These are phyloP conservation scores for Colletotrichum agaves DNA, from an alignment of 2,329 filamentous ascomycete genomes.

Conservation along the genomic window DNA sequence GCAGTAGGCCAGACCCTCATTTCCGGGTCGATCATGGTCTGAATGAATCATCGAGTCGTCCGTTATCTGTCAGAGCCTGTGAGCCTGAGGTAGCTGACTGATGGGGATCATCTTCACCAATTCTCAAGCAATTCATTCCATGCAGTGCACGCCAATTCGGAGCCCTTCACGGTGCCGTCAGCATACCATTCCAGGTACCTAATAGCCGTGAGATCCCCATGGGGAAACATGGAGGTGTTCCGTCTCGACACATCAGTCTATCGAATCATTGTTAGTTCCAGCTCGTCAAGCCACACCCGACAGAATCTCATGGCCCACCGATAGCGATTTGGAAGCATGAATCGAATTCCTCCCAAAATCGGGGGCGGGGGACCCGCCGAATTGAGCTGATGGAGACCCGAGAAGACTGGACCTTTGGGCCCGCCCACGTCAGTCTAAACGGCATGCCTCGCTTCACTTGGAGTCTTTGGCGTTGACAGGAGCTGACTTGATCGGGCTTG, in stretches of 20 bases:
- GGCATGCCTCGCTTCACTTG: not conserved
- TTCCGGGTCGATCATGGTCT: not conserved
- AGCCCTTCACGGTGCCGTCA: not conserved
- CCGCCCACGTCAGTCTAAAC: not conserved
- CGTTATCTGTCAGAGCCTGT: not conserved
- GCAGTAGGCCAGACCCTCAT: not conserved
- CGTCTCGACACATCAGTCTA: not conserved
- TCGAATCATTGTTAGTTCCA: constrained; percentile 12
- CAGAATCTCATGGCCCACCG: constrained; percentile 25
- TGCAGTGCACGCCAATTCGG: not conserved
- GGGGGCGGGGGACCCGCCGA: constrained; percentile 11
- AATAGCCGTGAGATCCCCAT: constrained; percentile 9
- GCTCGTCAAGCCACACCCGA: not conserved
- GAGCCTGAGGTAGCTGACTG: not conserved
- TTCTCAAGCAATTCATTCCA: not conserved
- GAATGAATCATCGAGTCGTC: constrained; percentile 14
- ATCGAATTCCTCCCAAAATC: constrained; percentile 5
- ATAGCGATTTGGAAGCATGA: constrained; percentile 5
- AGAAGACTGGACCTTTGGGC: not conserved
- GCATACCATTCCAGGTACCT: too few species aligned
- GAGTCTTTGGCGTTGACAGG: not conserved
- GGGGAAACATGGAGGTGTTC: not conserved
- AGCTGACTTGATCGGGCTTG: too few species aligned
- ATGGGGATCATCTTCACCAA: not conserved
- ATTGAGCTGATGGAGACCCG: constrained; percentile 3